Conservation (phyloP, 805 yeast species). For the Blastobotrys terrestris region DNA sequence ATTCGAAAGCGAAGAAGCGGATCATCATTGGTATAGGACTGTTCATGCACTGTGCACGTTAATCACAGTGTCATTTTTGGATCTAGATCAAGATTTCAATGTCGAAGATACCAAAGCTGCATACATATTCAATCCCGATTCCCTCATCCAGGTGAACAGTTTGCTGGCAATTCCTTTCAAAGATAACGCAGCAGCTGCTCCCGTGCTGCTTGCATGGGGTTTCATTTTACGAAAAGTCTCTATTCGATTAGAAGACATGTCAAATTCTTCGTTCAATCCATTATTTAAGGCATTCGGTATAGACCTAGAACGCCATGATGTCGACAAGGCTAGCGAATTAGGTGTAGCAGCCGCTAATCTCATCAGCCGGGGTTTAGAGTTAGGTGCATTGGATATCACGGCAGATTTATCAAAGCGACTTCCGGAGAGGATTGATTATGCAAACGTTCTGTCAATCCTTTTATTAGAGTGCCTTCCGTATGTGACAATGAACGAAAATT, state of each 20-base stretch:
- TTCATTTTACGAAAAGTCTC: conserved; percentile 23
- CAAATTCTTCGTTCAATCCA: not conserved
- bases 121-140: conserved; percentile 16
- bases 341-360: conserved; percentile 2
- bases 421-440: conserved; percentile 9
- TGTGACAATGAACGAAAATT: conserved; percentile 39
- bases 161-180: conserved; percentile 8
- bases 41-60: conserved; percentile 9
- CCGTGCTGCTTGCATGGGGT: conserved; percentile 26
- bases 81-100: conserved; percentile 24
- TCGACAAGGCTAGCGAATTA: conserved; percentile 3
- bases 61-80: conserved; percentile 22
- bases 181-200: conserved; percentile 8
- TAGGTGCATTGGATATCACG: conserved; percentile 8
- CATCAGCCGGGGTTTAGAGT: conserved; percentile 5
- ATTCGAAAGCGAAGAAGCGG: not conserved
- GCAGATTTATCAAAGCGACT: conserved; percentile 3
- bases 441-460: conserved; percentile 18
- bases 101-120: conserved; percentile 10
- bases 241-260: conserved; percentile 17
- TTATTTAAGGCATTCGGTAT: conserved; percentile 4
- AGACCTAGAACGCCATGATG: conserved; percentile 1
- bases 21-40: not conserved
- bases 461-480: conserved; percentile 42
- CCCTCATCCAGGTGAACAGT: conserved; percentile 18